Conservation (phyloP, 805 yeast genomes). For the Grigorovia yakushimaensis region DNA sequence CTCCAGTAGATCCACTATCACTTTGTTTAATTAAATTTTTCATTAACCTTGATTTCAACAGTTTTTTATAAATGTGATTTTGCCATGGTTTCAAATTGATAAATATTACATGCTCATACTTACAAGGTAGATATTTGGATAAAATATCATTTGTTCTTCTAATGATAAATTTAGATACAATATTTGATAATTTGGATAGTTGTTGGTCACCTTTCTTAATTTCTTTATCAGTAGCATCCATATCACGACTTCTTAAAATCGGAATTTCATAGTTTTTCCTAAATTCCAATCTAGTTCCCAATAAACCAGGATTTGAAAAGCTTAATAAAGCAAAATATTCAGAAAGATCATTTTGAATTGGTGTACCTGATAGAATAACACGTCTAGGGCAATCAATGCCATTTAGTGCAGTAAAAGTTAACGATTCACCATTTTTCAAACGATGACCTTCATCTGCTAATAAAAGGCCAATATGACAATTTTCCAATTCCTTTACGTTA, state of each 20-base stretch:
- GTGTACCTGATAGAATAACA: conserved; percentile 91
- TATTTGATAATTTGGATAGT: conserved; percentile 54
- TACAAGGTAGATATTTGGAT: conserved; percentile 88
- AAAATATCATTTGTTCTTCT: conserved; percentile 92
- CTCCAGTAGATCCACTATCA: conserved; percentile 6
- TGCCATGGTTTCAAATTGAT: conserved; percentile 78
- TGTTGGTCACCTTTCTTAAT: conserved; percentile 58
- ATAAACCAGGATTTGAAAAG: conserved; percentile 88
- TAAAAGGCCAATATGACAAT: conserved; percentile 75
- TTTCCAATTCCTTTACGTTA: conserved; percentile 64
- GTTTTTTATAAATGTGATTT: conserved; percentile 55
- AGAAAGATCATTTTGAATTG: conserved; percentile 89
- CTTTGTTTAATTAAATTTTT: conserved; percentile 36
- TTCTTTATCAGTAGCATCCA: conserved; percentile 77
- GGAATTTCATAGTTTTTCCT: conserved; percentile 73
- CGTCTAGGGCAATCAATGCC: conserved; percentile 79
- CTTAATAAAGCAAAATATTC: conserved; percentile 85
- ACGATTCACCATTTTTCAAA: conserved; percentile 79
- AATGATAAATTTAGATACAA: conserved; percentile 85
- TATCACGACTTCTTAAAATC: conserved; percentile 80
- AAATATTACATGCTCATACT: conserved; percentile 94
- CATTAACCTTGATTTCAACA: conserved; percentile 71
- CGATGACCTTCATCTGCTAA: conserved; percentile 84
- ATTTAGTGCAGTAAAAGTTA: conserved; percentile 79
- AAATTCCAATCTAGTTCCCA: conserved; percentile 79